Percentiles rank a stretch among this genome's conserved stretches.
These are phyloP conservation scores for Pisolithus microcarpus DNA, from an alignment of 768 basidiomycete genomes.

Conservation along the genomic window DNA sequence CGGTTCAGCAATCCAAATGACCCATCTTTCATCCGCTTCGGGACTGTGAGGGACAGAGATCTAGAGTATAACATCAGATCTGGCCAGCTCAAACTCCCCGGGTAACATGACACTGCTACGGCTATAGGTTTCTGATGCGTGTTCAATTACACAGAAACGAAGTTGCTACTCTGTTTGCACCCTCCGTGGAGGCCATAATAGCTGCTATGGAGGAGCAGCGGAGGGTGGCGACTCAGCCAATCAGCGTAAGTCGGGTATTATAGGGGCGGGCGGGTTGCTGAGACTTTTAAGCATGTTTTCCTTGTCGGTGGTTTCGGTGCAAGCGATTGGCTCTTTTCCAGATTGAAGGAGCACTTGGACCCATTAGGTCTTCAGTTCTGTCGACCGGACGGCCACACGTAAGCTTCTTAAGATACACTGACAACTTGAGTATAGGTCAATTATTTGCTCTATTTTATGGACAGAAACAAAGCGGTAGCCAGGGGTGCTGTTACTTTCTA, in stretches of 20 bases:
- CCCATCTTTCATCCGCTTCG: slow-evolving; percentile 43
- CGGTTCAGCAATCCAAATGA: slow-evolving; percentile 34
- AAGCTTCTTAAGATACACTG: slow-evolving; percentile 1
- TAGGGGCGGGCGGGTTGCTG: background rate
- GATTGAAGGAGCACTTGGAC: slow-evolving; percentile 25
- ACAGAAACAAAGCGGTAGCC: slow-evolving; percentile 40
- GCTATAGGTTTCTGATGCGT: background rate
- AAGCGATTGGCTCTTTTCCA: slow-evolving; percentile 36
- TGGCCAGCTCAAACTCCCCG: slow-evolving; percentile 40
- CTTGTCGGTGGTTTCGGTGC: slow-evolving; percentile 42
- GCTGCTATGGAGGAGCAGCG: slow-evolving; percentile 20
- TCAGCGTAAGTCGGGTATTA: slow-evolving; percentile 15
- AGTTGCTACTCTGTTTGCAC: slow-evolving; percentile 26
- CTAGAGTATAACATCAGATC: slow-evolving; percentile 33
- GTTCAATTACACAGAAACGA: slow-evolving; percentile 14
- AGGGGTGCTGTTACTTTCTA: slow-evolving; percentile 40
- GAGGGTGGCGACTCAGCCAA: slow-evolving; percentile 12
- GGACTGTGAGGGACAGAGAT: slow-evolving; percentile 37
- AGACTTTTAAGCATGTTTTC: slow-evolving; percentile 27
- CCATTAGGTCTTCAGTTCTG: slow-evolving; percentile 33
- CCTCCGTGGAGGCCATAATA: slow-evolving; percentile 16
- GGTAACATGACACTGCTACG: slow-evolving; percentile 14
- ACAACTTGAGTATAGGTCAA: background rate
- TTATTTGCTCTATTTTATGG: background rate
- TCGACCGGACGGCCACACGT: slow-evolving; percentile 50